phyloP scores from a whole-genome alignment of 148 eudicot genomes.

The Nepenthes mirabilis region DNA sequence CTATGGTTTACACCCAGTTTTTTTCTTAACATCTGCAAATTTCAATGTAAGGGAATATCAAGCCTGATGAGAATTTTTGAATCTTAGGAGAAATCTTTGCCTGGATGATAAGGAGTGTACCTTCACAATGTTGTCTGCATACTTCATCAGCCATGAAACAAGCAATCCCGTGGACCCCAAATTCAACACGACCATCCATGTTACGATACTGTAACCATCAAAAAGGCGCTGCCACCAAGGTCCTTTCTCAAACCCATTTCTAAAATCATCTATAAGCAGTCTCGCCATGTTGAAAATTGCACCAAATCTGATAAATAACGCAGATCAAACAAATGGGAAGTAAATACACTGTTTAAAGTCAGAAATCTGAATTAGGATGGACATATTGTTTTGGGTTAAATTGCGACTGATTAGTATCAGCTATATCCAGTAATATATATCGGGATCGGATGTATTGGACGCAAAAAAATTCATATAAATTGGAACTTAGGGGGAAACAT shows the following conservation, averaged over 20 bases:
- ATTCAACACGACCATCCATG: slow-evolving; percentile 94
- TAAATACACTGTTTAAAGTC: too few species aligned
- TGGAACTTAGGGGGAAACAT: too few species aligned
- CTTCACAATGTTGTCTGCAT: slow-evolving; percentile 94
- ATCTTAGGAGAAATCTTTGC: not conserved
- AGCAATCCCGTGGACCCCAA: slow-evolving; percentile 89
- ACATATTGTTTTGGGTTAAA: too few species aligned
- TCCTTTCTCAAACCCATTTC: slow-evolving; percentile 75
- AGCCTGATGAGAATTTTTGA: too few species aligned
- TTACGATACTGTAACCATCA: slow-evolving; percentile 68
- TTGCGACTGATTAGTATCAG: too few species aligned
- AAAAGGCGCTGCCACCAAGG: slow-evolving; percentile 94
- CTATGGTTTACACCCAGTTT: too few species aligned
- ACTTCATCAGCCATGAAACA: slow-evolving; percentile 98
- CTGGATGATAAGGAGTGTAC: slow-evolving; percentile 15
- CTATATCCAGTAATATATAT: too few species aligned
- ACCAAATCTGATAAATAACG: slow-evolving; percentile 51
- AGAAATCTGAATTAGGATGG: too few species aligned
- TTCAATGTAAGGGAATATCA: too few species aligned
- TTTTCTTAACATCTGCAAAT: too few species aligned
- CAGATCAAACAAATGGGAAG: not conserved
- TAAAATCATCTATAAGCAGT: slow-evolving; percentile 67
- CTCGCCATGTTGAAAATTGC: slow-evolving; percentile 84
- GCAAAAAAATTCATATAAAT: too few species aligned
- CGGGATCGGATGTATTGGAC: too few species aligned